These are phyloP conservation scores for Salix brachista DNA, from an alignment of 345 rosid species.

Conservation along the genomic window DNA sequence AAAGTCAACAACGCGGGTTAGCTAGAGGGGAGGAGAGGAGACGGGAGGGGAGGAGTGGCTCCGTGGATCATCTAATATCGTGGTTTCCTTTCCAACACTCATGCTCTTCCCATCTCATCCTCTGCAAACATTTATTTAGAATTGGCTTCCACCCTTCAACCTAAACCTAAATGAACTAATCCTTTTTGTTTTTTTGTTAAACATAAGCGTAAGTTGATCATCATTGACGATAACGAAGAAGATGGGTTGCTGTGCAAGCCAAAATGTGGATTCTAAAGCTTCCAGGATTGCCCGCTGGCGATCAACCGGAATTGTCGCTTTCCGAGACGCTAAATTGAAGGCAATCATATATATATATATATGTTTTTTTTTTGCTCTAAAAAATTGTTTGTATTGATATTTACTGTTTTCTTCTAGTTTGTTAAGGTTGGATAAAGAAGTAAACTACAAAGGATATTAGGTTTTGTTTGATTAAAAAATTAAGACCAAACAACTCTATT, in stretches of 20 bases:
- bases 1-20: background rate
- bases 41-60: background rate
- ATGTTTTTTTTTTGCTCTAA: background rate
- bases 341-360: slow-evolving; percentile 18
- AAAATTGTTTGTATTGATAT: background rate
- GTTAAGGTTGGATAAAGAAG: background rate
- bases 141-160: background rate
- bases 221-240: slow-evolving; percentile 7
- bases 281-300: slow-evolving; percentile 78
- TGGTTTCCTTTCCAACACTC: background rate
- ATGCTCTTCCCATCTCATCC: background rate
- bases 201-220: background rate
- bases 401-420: background rate
- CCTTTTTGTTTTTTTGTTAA: too few relatives aligned
- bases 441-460: background rate
- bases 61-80: background rate
- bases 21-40: background rate
- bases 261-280: slow-evolving; percentile 61
- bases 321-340: slow-evolving; percentile 93
- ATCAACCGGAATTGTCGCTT: slow-evolving; percentile 88
- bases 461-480: background rate
- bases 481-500: background rate
- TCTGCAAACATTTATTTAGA: background rate
- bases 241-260: slow-evolving; percentile 87
- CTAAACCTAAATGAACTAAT: background rate